Percentiles rank a stretch among this genome's conserved stretches.
Conservation (phyloP, 495 filamentous ascomycete species). For the Aspergillus bertholletiae region DNA sequence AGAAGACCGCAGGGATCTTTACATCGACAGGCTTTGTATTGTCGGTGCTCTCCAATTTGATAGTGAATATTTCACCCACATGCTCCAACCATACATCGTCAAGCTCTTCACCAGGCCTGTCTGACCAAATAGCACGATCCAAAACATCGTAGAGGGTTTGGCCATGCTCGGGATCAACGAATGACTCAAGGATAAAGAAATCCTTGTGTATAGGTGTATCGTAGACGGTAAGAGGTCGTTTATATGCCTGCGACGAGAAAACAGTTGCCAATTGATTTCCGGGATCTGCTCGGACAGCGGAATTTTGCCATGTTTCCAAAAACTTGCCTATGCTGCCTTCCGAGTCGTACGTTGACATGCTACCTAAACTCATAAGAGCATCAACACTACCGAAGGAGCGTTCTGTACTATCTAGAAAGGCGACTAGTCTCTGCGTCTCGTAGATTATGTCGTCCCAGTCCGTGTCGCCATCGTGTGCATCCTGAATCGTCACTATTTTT, state of each 20-base stretch:
- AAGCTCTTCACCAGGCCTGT: slow-evolving; percentile 45
- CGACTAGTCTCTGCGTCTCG: slow-evolving; percentile 72
- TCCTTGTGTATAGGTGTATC: slow-evolving; percentile 33
- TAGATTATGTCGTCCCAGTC: slow-evolving; percentile 48
- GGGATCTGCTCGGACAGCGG: slow-evolving; percentile 36
- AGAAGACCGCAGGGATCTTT: slow-evolving; percentile 67
- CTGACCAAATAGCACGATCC: slow-evolving; percentile 63
- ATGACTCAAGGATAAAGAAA: slow-evolving; percentile 38
- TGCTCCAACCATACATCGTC: slow-evolving; percentile 53
- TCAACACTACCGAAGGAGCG: slow-evolving; percentile 81
- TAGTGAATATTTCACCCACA: slow-evolving; percentile 64
- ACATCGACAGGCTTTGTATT: slow-evolving; percentile 50
- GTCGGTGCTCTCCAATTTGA: slow-evolving; percentile 51
- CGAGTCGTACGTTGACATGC: slow-evolving; percentile 33
- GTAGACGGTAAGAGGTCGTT: slow-evolving; percentile 26
- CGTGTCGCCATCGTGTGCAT: slow-evolving; percentile 29
- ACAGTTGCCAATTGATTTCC: slow-evolving; percentile 34
- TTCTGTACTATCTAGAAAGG: slow-evolving; percentile 74
- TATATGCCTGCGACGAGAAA: slow-evolving; percentile 41
- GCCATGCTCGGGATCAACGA: slow-evolving; percentile 35
- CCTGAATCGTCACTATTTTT: slow-evolving; percentile 52
- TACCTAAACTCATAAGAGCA: slow-evolving; percentile 44
- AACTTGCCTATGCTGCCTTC: slow-evolving; percentile 32
- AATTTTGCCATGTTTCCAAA: slow-evolving; percentile 40
- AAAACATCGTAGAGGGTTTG: slow-evolving; percentile 71